These are phyloP conservation scores for Aspergillus uvarum DNA, from an alignment of 2,329 filamentous ascomycete genomes.

Conservation along the genomic window DNA sequence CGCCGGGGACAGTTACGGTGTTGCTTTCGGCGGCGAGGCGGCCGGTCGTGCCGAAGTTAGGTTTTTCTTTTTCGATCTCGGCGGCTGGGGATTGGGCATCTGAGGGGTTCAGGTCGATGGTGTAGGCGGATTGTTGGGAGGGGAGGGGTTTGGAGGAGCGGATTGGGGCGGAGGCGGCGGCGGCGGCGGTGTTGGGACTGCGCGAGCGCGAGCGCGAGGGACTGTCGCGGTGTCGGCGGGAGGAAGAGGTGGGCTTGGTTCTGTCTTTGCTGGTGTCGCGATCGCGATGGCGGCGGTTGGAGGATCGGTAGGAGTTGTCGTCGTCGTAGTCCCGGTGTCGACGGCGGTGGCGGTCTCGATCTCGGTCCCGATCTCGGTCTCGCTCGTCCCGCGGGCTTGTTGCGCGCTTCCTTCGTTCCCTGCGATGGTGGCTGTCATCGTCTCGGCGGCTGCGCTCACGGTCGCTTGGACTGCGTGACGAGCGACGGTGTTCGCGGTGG, in stretches of 20 bases:
- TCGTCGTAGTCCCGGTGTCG: constrained; percentile 11
- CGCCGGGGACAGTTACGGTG: constrained; percentile 60
- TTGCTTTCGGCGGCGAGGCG: constrained; percentile 87
- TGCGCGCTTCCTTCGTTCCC: constrained; percentile 27
- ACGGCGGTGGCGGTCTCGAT: background rate
- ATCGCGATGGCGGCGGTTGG: constrained; percentile 29
- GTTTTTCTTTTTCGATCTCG: constrained; percentile 64
- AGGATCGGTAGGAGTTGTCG: constrained; percentile 27
- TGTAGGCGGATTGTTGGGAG: constrained; percentile 49
- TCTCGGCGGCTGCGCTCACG: constrained; percentile 19
- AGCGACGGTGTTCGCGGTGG: constrained; percentile 22
- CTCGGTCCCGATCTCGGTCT: constrained; percentile 6
- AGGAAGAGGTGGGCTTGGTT: constrained; percentile 16
- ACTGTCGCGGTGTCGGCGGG: constrained; percentile 24
- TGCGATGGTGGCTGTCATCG: constrained; percentile 23
- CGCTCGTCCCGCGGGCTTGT: constrained; percentile 27
- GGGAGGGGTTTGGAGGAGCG: constrained; percentile 45
- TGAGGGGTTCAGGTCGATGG: background rate
- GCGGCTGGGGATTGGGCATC: constrained; percentile 13
- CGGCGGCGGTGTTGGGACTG: constrained; percentile 14
- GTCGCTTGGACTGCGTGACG: constrained; percentile 29
- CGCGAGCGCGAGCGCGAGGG: constrained; percentile 28
- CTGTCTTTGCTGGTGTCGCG: constrained; percentile 14
- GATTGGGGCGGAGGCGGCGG: constrained; percentile 25
- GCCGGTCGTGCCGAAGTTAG: constrained; percentile 80